Evolutionary conservation across 331 rosid species (phyloP).

Genomic region (Quercus lobata): DNA sequence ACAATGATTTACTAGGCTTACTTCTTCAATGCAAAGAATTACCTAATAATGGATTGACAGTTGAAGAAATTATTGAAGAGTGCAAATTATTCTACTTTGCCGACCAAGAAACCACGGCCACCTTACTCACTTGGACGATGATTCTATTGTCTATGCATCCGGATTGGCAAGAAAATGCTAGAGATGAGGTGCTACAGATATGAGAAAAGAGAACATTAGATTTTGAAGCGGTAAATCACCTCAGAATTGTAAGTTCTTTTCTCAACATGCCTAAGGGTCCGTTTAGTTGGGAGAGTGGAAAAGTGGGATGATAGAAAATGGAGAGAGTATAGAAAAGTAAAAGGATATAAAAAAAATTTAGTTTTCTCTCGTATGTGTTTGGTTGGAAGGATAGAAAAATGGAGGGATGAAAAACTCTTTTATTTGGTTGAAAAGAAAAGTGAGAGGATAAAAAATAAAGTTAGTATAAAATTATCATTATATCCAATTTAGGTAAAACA

Average conservation of each 20-base stretch:
- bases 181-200: slow-evolving; percentile 19
- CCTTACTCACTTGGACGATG: slow-evolving; percentile 42
- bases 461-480: no score
- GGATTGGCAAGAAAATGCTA: slow-evolving; percentile 47
- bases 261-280: no score
- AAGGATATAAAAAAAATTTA: no score
- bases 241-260: slow-evolving; percentile 29
- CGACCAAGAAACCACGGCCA: slow-evolving; percentile 42
- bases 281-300: no score
- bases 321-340: no score
- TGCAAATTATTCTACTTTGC: slow-evolving; percentile 50
- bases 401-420: no score
- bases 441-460: no score
- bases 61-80: slow-evolving; percentile 47
- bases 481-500: no score
- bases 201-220: slow-evolving; percentile 24
- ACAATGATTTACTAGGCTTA: slow-evolving; percentile 29
- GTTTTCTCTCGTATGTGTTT: no score
- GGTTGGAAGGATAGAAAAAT: no score
- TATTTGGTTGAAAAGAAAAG: no score
- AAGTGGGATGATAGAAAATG: no score
- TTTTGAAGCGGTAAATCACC: slow-evolving; percentile 20
- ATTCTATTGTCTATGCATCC: slow-evolving; percentile 38
- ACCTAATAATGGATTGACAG: slow-evolving; percentile 15
- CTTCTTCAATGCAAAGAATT: slow-evolving; percentile 21